Evolutionary conservation across 2,329 filamentous ascomycete species (phyloP).

Genomic region (Ilyonectria robusta): DNA sequence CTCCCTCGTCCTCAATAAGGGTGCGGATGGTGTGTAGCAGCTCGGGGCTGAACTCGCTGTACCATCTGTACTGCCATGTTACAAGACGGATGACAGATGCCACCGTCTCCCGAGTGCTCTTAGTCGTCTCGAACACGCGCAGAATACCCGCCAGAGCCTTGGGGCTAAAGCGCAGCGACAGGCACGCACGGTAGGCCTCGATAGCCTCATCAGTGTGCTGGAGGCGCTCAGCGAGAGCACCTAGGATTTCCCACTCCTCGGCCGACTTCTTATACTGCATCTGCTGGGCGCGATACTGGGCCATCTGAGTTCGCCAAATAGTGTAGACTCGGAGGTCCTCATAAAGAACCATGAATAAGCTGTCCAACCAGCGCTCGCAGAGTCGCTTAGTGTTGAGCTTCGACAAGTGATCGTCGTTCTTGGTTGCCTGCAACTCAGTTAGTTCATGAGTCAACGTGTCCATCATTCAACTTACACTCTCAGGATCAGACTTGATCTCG

Average conservation of each 20-base stretch:
- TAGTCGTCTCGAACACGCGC: conserved; percentile 81
- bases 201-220: conserved; percentile 93
- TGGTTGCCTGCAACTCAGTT: conserved; percentile 64
- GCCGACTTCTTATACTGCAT: conserved; percentile 97
- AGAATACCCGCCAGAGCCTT: conserved; percentile 92
- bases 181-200: conserved; percentile 92
- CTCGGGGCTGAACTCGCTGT: conserved; percentile 97
- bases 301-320: conserved; percentile 99
- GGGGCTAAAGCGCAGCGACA: conserved; percentile 90
- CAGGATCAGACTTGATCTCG: conserved; percentile 81
- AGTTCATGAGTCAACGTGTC: conserved; percentile 27
- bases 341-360: conserved; percentile 98
- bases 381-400: conserved; percentile 97
- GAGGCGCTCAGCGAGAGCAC: conserved; percentile 90
- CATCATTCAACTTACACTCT: conserved; percentile 68
- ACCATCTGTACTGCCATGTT: conserved; percentile 99
- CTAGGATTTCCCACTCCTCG: conserved; percentile 98
- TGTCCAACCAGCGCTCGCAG: conserved; percentile 98
- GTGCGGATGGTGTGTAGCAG: conserved; percentile 90
- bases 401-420: conserved; percentile 81
- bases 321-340: conserved; percentile 98
- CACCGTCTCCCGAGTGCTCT: conserved; percentile 85
- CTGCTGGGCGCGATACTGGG: conserved; percentile 92
- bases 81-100: conserved; percentile 91
- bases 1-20: conserved; percentile 96